A percentile compares a stretch with the other conserved stretches of the same genome.
These are phyloP conservation scores for Osmanthus fragrans DNA, from an alignment of 257 asterid genomes.

Conservation along the genomic window DNA sequence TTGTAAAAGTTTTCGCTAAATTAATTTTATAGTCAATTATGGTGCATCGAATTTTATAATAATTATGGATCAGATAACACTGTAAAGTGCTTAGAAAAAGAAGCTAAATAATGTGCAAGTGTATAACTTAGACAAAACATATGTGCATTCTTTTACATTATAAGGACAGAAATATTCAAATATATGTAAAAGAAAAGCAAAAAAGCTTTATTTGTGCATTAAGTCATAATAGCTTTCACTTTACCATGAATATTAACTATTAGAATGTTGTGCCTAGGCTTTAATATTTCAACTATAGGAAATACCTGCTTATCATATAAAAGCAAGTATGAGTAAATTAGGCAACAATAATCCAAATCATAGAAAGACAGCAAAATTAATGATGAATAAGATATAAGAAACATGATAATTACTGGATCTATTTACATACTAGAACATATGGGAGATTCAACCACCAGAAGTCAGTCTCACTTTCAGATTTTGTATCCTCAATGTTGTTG, in stretches of 20 bases:
- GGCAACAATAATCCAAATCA: neutral
- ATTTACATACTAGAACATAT: slow-evolving; percentile 73
- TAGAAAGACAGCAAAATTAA: slow-evolving; percentile 5
- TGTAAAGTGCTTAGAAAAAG: too few relatives aligned
- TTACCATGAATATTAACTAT: neutral
- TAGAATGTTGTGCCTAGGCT: neutral
- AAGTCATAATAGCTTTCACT: neutral
- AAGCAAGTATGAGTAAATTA: slow-evolving; percentile 7
- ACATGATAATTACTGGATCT: slow-evolving; percentile 1
- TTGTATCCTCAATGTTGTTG: slow-evolving; percentile 24
- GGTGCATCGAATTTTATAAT: neutral
- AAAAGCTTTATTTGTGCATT: too few relatives aligned
- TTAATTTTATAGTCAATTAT: neutral
- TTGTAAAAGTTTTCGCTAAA: neutral
- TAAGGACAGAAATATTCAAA: too few relatives aligned
- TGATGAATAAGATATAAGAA: slow-evolving; percentile 17
- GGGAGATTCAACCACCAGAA: slow-evolving; percentile 87
- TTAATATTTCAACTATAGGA: neutral
- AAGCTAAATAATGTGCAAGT: too few relatives aligned
- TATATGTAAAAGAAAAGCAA: too few relatives aligned
- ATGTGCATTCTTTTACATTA: too few relatives aligned
- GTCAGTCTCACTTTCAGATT: slow-evolving; percentile 35
- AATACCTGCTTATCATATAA: neutral
- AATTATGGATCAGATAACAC: too few relatives aligned
- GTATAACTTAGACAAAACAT: too few relatives aligned